Percentiles rank a stretch among this genome's conserved stretches.
phyloP scores from a whole-genome alignment of 2,329 filamentous ascomycete species.

The Aureobasidium sp. region DNA sequence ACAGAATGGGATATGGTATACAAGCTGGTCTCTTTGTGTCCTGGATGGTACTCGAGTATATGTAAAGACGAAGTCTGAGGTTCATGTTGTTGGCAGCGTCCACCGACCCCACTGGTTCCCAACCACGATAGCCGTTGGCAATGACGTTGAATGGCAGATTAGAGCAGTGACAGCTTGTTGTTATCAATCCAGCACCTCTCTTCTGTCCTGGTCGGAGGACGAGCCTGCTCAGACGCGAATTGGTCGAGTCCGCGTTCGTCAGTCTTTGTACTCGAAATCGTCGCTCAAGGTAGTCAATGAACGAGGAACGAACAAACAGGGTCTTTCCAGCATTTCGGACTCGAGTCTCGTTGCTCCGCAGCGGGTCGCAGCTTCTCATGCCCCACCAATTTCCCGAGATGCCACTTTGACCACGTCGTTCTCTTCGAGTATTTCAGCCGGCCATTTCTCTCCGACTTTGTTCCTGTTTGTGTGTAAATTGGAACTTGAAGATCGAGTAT shows the following conservation, averaged over 20 bases:
- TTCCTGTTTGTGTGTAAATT: background rate
- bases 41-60: background rate
- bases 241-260: background rate
- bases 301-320: background rate
- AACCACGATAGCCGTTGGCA: background rate
- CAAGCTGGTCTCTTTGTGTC: background rate
- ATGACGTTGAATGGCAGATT: background rate
- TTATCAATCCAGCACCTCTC: background rate
- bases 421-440: background rate
- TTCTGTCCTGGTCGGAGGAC: background rate
- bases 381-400: constrained; percentile 8
- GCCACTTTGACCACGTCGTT: constrained; percentile 10
- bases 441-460: background rate
- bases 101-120: background rate
- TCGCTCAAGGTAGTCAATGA: background rate
- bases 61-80: background rate
- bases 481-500: background rate
- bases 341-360: constrained; percentile 2
- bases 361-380: constrained; percentile 11
- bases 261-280: background rate
- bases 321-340: background rate
- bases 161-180: background rate
- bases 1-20: background rate
- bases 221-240: too few relatives aligned
- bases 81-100: background rate